Conservation (phyloP, 768 basidiomycete species). For the Amanita exitialis region DNA sequence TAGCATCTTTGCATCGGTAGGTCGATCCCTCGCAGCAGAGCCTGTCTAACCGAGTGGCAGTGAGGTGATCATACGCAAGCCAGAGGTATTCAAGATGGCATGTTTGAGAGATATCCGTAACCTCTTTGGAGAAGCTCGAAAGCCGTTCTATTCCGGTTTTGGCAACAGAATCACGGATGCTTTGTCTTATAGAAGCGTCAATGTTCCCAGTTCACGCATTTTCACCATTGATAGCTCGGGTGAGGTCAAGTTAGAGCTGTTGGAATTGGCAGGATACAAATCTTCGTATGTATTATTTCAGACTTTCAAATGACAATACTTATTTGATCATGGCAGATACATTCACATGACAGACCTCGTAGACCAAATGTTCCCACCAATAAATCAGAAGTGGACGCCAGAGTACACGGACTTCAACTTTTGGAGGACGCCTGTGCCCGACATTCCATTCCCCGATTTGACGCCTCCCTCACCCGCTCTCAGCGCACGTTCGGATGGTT, state of each 20-base stretch:
- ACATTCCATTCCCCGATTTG: slow-evolving; percentile 71
- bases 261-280: slow-evolving; percentile 96
- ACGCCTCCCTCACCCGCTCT: slow-evolving; percentile 87
- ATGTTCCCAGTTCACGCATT: slow-evolving; percentile 87
- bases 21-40: slow-evolving; percentile 10
- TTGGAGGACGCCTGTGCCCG: slow-evolving; percentile 79
- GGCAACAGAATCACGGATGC: slow-evolving; percentile 99
- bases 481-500: slow-evolving; percentile 86
- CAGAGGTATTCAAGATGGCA: slow-evolving; percentile 99
- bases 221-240: slow-evolving; percentile 95
- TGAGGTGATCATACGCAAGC: slow-evolving; percentile 98
- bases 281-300: slow-evolving; percentile 56
- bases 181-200: slow-evolving; percentile 93
- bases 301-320: neutral
- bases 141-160: slow-evolving; percentile 94
- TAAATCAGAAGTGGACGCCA: slow-evolving; percentile 77
- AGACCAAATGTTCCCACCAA: slow-evolving; percentile 98
- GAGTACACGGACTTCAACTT: slow-evolving; percentile 97
- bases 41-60: slow-evolving; percentile 26
- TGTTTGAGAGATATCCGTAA: slow-evolving; percentile 92
- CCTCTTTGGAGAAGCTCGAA: slow-evolving; percentile 67
- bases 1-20: slow-evolving; percentile 90
- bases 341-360: slow-evolving; percentile 99
- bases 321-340: slow-evolving; percentile 42
- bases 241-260: slow-evolving; percentile 92